Conservation (phyloP, 2,329 filamentous ascomycete species). For the Phyllosticta ampelicida region DNA sequence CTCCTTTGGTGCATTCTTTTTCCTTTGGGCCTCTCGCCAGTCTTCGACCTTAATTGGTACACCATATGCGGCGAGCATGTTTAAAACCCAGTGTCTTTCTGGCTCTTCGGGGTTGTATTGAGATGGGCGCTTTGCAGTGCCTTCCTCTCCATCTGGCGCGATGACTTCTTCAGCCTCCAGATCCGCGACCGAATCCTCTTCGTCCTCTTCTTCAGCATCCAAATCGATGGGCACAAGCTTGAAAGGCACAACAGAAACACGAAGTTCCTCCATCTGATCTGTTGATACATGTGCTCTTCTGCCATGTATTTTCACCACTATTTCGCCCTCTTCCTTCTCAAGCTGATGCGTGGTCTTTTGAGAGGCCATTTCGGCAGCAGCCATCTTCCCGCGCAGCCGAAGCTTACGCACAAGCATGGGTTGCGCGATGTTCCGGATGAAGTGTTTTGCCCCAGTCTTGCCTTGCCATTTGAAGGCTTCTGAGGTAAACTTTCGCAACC, state of each 20-base stretch:
- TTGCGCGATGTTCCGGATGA: slow-evolving; percentile 69
- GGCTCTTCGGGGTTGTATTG: slow-evolving; percentile 55
- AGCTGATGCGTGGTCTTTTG: slow-evolving; percentile 12
- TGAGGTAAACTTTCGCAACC: slow-evolving; percentile 61
- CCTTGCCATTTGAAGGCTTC: slow-evolving; percentile 83
- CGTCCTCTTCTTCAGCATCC: slow-evolving; percentile 60
- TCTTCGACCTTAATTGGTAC: slow-evolving; percentile 54
- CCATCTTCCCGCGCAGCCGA: slow-evolving; percentile 24
- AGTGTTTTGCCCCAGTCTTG: slow-evolving; percentile 68
- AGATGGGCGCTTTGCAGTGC: slow-evolving; percentile 32
- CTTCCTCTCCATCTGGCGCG: slow-evolving; percentile 18
- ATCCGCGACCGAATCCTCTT: slow-evolving; percentile 38
- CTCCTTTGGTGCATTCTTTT: slow-evolving; percentile 5
- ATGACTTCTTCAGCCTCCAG: slow-evolving; percentile 16
- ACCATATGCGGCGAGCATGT: slow-evolving; percentile 52
- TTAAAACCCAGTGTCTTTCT: slow-evolving; percentile 59
- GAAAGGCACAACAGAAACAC: slow-evolving; percentile 65
- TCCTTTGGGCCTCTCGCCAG: slow-evolving; percentile 44
- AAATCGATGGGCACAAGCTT: slow-evolving; percentile 71
- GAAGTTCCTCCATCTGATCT: slow-evolving; percentile 65
- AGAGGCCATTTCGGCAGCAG: neutral
- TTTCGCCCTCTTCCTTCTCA: slow-evolving; percentile 38
- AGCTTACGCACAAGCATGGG: slow-evolving; percentile 57
- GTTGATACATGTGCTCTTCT: slow-evolving; percentile 61
- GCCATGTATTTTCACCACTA: slow-evolving; percentile 58